phyloP scores from a whole-genome alignment of 768 basidiomycete genomes.

The Suillus luteus region DNA sequence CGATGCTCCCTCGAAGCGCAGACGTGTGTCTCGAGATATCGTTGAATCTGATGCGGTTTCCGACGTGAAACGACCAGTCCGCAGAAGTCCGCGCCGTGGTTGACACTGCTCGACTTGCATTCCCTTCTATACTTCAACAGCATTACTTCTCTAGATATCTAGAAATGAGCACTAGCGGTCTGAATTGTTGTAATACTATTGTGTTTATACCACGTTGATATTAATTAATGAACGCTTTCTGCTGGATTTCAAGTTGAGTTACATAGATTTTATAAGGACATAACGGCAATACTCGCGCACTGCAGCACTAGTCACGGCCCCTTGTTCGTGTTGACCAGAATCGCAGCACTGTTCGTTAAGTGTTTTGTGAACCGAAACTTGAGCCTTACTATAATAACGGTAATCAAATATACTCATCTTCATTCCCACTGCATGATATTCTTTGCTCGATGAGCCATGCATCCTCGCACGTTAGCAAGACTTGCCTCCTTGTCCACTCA shows the following conservation, averaged over 20 bases:
- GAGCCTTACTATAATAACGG: not conserved
- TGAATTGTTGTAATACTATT: not conserved
- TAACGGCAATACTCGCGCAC: not conserved
- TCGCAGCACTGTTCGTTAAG: not conserved
- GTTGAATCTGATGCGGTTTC: not conserved
- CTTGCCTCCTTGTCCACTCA: constrained; percentile 18
- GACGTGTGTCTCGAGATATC: not conserved
- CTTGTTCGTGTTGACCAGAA: not conserved
- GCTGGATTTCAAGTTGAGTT: not conserved
- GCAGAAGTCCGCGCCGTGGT: not conserved
- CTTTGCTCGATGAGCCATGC: constrained; percentile 11
- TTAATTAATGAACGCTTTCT: not conserved
- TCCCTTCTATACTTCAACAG: not conserved
- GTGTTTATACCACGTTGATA: not conserved
- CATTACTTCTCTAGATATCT: not conserved
- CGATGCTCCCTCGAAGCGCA: not conserved
- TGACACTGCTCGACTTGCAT: not conserved
- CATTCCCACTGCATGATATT: constrained; percentile 15
- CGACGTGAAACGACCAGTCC: not conserved
- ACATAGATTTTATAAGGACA: not conserved
- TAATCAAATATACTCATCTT: not conserved
- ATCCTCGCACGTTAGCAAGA: constrained; percentile 19
- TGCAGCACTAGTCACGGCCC: not conserved
- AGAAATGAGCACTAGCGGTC: constrained; percentile 2
- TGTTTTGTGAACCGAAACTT: not conserved